These are phyloP conservation scores for Scorias spongiosa DNA, from an alignment of 2,329 filamentous ascomycete species.

Conservation along the genomic window DNA sequence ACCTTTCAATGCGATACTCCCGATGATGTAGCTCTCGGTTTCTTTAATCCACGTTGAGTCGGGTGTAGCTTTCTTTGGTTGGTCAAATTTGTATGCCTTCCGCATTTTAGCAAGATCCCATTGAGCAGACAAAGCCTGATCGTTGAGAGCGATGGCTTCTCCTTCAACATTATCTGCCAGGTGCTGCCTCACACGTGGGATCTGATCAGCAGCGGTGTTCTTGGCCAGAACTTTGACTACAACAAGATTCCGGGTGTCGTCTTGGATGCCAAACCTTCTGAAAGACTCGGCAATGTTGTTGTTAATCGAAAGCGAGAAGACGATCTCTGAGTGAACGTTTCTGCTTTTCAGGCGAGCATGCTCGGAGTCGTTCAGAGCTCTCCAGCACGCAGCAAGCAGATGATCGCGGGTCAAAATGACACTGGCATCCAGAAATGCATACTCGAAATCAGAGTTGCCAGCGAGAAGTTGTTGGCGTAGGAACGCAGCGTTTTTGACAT, in stretches of 20 bases:
- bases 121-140: constrained; percentile 43
- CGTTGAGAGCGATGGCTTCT: constrained; percentile 40
- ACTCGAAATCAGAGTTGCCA: constrained; percentile 75
- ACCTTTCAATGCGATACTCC: constrained; percentile 64
- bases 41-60: constrained; percentile 22
- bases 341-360: constrained; percentile 54
- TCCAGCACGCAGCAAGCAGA: constrained; percentile 59
- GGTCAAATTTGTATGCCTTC: constrained; percentile 77
- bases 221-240: constrained; percentile 57
- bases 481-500: constrained; percentile 62
- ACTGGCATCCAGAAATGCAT: constrained; percentile 80
- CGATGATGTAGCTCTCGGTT: constrained; percentile 55
- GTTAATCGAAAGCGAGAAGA: constrained; percentile 63
- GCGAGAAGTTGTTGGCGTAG: constrained; percentile 72
- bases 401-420: constrained; percentile 59
- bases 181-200: constrained; percentile 39
- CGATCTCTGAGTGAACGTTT: constrained; percentile 80
- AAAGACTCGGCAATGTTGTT: constrained; percentile 92
- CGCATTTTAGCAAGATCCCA: constrained; percentile 55
- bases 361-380: constrained; percentile 53
- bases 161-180: constrained; percentile 49
- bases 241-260: constrained; percentile 56
- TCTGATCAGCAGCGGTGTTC: not conserved
- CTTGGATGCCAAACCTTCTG: constrained; percentile 67
- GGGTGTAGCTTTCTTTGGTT: constrained; percentile 21